A percentile compares a stretch with the other conserved stretches of the same genome.
Conservation (phyloP, 257 asterid genomes). For the Solanum bulbocastanum region DNA sequence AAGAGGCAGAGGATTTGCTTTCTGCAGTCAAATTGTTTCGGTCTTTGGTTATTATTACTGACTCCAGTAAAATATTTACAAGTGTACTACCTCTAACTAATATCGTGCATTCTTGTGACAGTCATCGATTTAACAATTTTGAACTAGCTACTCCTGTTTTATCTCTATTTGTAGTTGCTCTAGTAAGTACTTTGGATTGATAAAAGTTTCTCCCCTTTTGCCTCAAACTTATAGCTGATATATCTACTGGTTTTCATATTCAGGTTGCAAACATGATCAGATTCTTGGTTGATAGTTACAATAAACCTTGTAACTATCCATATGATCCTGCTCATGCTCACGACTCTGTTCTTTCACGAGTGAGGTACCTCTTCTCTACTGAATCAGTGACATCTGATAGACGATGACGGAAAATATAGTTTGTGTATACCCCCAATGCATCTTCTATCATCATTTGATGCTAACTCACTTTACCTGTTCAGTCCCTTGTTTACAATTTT, state of each 20-base stretch:
- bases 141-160: neutral
- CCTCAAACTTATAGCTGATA: too few relatives aligned
- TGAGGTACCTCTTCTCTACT: slow-evolving; percentile 50
- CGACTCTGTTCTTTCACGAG: slow-evolving; percentile 80
- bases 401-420: slow-evolving; percentile 19
- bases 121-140: too few relatives aligned
- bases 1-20: too few relatives aligned
- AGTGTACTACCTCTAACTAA: too few relatives aligned
- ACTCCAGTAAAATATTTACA: too few relatives aligned
- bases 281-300: slow-evolving; percentile 76
- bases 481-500: too few relatives aligned
- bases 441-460: too few relatives aligned
- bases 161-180: neutral
- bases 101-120: too few relatives aligned
- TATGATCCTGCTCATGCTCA: slow-evolving; percentile 59
- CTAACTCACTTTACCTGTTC: too few relatives aligned
- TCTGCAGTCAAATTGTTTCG: too few relatives aligned
- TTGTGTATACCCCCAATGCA: neutral
- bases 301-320: slow-evolving; percentile 66
- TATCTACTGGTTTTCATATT: neutral
- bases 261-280: slow-evolving; percentile 86
- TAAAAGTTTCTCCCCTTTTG: neutral
- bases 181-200: neutral
- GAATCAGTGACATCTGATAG: slow-evolving; percentile 59
- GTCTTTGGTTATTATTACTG: too few relatives aligned